phyloP scores from a whole-genome alignment of 2,329 filamentous ascomycete genomes.

The Sclerotinia borealis region DNA sequence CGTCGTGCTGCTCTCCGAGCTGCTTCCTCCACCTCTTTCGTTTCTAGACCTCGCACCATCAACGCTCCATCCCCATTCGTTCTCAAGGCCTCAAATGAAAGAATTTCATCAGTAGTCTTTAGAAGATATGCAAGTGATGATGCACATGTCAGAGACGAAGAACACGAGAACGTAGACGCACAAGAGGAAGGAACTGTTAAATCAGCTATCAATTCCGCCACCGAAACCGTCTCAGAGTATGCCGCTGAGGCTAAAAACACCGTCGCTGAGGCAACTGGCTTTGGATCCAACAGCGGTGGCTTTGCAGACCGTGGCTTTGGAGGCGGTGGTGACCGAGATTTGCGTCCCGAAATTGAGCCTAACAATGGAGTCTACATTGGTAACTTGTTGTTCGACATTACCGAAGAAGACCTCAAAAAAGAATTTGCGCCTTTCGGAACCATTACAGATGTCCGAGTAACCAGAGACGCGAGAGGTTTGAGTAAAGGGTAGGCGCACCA shows the following conservation, averaged over 20 bases:
- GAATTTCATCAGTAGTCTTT: slow-evolving; percentile 34
- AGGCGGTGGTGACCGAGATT: background rate
- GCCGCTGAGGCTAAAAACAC: slow-evolving; percentile 11
- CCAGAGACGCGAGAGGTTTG: slow-evolving; percentile 55
- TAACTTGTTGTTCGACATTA: slow-evolving; percentile 65
- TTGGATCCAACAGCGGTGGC: background rate
- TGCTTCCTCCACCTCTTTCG: slow-evolving; percentile 38
- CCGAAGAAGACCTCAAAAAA: slow-evolving; percentile 50
- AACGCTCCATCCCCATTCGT: slow-evolving; percentile 34
- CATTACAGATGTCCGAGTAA: slow-evolving; percentile 46
- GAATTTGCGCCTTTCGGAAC: slow-evolving; percentile 54
- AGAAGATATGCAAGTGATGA: slow-evolving; percentile 44
- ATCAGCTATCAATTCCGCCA: slow-evolving; percentile 23
- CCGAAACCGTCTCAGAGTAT: slow-evolving; percentile 11
- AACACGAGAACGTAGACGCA: slow-evolving; percentile 9
- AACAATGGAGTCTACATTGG: slow-evolving; percentile 52
- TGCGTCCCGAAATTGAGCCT: slow-evolving; percentile 2
- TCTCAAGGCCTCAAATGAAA: slow-evolving; percentile 32
- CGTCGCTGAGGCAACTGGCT: slow-evolving; percentile 14
- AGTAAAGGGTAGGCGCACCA: slow-evolving; percentile 58
- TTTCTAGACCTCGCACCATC: slow-evolving; percentile 38
- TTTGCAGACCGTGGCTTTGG: background rate
- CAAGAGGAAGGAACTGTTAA: slow-evolving; percentile 27
- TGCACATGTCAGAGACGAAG: slow-evolving; percentile 23
- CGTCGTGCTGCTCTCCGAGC: slow-evolving; percentile 52